These are phyloP conservation scores for Cyanidium caldarium DNA, from an alignment of 23 red algal genomes.

Conservation along the genomic window DNA sequence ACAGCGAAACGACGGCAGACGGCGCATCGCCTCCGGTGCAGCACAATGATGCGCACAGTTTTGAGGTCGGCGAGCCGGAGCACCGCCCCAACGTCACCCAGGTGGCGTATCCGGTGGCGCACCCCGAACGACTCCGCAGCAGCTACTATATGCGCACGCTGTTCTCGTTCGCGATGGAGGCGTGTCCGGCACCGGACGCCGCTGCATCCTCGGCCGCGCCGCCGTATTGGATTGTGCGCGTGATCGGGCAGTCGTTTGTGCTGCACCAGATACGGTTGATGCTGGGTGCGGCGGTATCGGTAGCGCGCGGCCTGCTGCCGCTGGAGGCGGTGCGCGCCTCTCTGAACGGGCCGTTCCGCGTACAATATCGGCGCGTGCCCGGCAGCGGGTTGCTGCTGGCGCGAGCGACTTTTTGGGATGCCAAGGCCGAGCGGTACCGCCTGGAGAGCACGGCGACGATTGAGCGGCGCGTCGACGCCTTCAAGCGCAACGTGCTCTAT, in stretches of 20 bases:
- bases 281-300: constrained; percentile 46
- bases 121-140: background rate
- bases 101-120: background rate
- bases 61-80: background rate
- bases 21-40: background rate
- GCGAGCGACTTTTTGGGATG: background rate
- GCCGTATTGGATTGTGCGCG: constrained; percentile 11
- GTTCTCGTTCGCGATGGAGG: background rate
- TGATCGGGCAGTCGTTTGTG: constrained; percentile 78
- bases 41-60: background rate
- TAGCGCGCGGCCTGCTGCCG: constrained; percentile 9
- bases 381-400: constrained; percentile 39
- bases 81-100: background rate
- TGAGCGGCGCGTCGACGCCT: background rate
- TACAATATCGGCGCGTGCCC: constrained; percentile 44
- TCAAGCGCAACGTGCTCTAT: background rate
- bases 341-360: constrained; percentile 15
- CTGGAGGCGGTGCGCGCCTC: constrained; percentile 21
- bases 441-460: background rate
- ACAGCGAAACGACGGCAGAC: background rate
- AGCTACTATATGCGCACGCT: background rate
- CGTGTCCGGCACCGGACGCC: no score
- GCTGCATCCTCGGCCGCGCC: no score
- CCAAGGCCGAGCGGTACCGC: background rate
- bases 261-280: constrained; percentile 94